Evolutionary conservation across 164 flowering plant genomes (phyloP), one percentile per base, ranked within the genome.

Genomic region (Piper betle): DNA sequence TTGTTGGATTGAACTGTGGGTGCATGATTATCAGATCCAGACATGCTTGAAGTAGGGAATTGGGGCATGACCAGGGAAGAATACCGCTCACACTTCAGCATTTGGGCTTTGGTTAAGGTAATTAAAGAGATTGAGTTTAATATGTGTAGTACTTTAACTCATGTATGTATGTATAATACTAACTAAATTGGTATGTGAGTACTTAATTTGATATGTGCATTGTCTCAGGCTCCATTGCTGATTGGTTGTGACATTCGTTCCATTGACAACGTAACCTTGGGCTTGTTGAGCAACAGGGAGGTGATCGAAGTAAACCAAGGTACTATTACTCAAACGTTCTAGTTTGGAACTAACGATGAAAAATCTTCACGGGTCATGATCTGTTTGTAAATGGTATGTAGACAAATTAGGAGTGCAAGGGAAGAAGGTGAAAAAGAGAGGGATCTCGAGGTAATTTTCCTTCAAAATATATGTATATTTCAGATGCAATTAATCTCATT

Each of bases 21-120:
- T n/a, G n/a, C n/a, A n/a, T n/a, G n/a, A n/a, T 7, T 4, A 33
- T 57, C 73, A 87, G 91, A 86, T 76, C 92, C 92, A n/a, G 88
- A 86, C 73, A 86, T 88, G 93, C 83, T 88, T 39, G 96, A 88
- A 73, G 88, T 88, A 55, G 96, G 96, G 60, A 88, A 88, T 63
- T 87, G 96, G 39, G 88, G 91, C 55, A 86, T 88, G 92, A 81
- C 80, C 1, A 67, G 62, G n/a, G 84, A 80, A 52, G 96, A 88
- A 61, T 88, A 88, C 41, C 80, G 88, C 12, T 76, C 85, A 7
- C 93, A 88, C 69, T 83, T 86, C 71, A 88, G 93, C 79, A 86
- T 88, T 56, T 88, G 93, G 91, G 92, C 91, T 62, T 52, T 88
- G 52, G 74, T 66, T 4, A 87, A 87, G 79, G 94, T 87, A 8